A percentile compares a stretch with the other conserved stretches of the same genome.
phyloP scores from a whole-genome alignment of 495 filamentous ascomycete genomes.

The Penicillium arizonense region DNA sequence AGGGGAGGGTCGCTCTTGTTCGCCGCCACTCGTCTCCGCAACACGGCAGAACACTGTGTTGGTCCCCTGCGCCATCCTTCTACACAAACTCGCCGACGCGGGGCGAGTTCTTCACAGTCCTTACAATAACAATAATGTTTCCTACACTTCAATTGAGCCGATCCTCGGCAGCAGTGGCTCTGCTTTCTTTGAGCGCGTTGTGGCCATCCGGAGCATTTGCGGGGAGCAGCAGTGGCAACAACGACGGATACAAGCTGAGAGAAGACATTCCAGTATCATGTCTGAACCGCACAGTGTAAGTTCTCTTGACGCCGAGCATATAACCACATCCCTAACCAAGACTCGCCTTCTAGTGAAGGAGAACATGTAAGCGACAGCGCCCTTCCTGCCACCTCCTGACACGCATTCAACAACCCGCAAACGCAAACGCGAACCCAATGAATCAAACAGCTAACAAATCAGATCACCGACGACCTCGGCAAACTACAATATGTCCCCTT shows the following conservation, averaged over 20 bases:
- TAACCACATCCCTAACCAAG: slow-evolving; percentile 14
- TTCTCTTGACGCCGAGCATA: neutral
- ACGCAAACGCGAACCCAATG: neutral
- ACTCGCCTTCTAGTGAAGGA: slow-evolving; percentile 31
- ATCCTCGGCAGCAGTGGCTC: slow-evolving; percentile 2
- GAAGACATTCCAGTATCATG: slow-evolving; percentile 63
- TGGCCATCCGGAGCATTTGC: slow-evolving; percentile 26
- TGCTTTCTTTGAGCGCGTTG: slow-evolving; percentile 22
- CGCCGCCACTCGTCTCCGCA: slow-evolving; percentile 4
- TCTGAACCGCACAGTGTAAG: slow-evolving; percentile 66
- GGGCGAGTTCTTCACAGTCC: slow-evolving; percentile 3
- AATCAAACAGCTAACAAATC: slow-evolving; percentile 21
- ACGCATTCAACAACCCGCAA: neutral
- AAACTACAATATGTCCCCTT: slow-evolving; percentile 95
- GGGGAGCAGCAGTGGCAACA: slow-evolving; percentile 33
- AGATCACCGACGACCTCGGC: slow-evolving; percentile 77
- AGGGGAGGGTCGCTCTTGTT: neutral
- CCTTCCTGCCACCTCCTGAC: neutral
- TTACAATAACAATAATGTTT: slow-evolving; percentile 10
- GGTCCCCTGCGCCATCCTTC: slow-evolving; percentile 14
- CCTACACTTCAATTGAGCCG: slow-evolving; percentile 8
- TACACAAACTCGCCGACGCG: slow-evolving; percentile 13
- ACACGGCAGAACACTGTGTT: slow-evolving; percentile 15
- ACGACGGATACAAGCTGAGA: slow-evolving; percentile 47
- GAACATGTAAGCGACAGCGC: slow-evolving; percentile 55